Conservation (phyloP, 1,284 basidiomycete genomes). For the Ganoderma lucidum region DNA sequence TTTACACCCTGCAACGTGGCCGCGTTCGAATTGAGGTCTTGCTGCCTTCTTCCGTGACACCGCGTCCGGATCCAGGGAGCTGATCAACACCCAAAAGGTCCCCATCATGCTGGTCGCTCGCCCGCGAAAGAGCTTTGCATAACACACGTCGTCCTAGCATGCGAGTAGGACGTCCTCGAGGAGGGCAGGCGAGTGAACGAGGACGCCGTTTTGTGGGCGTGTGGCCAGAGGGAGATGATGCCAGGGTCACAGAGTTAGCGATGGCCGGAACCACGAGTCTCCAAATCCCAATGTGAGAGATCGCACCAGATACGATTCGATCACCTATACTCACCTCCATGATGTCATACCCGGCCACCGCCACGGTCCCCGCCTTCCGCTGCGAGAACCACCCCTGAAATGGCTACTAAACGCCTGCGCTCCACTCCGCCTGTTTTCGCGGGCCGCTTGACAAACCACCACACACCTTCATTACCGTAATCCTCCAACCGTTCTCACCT, state of each 20-base stretch:
- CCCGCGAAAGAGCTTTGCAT: not conserved
- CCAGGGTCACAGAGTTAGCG: conserved; percentile 18
- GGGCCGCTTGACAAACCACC: not conserved
- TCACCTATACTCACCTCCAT: conserved; percentile 30
- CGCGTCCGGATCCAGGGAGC: conserved; percentile 1
- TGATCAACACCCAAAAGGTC: not conserved
- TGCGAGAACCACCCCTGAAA: conserved; percentile 3
- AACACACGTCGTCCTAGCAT: not conserved
- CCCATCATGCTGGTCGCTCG: not conserved
- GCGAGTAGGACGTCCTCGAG: not conserved
- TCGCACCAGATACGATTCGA: conserved; percentile 24
- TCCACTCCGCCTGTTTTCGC: not conserved
- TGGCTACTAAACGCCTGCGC: conserved; percentile 14
- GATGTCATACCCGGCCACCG: conserved; percentile 26
- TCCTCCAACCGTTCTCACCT: not conserved
- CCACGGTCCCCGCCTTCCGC: conserved; percentile 24
- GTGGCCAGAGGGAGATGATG: conserved; percentile 27
- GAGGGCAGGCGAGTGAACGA: not conserved
- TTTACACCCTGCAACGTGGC: conserved; percentile 13
- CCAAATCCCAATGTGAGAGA: conserved; percentile 17
- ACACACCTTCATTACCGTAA: not conserved
- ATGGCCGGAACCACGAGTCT: conserved; percentile 13
- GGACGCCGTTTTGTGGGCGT: conserved; percentile 23
- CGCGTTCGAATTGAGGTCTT: conserved; percentile 3
- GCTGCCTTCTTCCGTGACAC: conserved; percentile 1